Conservation (phyloP, 1,139 yeast species). For the Zygosaccharomyces sapae region DNA sequence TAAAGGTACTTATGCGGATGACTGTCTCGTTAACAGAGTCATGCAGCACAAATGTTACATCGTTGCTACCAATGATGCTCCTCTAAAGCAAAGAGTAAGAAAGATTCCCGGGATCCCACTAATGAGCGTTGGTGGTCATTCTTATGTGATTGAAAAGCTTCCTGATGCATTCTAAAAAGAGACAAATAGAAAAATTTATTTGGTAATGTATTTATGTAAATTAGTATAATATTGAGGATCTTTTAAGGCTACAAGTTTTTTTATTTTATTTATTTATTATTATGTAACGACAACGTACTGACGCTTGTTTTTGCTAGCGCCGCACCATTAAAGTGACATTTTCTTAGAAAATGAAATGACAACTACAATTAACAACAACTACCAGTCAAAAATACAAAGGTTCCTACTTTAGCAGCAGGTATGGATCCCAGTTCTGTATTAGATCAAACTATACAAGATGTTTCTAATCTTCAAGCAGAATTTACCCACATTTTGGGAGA, state of each 20-base stretch:
- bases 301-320: neutral
- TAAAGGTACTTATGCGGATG: conserved; percentile 97
- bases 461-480: conserved; percentile 88
- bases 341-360: neutral
- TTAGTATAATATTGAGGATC: neutral
- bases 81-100: conserved; percentile 84
- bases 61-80: conserved; percentile 99
- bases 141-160: conserved; percentile 86
- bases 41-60: conserved; percentile 95
- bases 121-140: conserved; percentile 92
- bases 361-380: neutral
- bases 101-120: conserved; percentile 96
- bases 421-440: conserved; percentile 77
- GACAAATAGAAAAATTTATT: neutral
- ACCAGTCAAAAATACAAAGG: neutral
- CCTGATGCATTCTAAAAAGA: conserved; percentile 79
- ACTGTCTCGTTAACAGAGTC: conserved; percentile 87
- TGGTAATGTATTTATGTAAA: neutral
- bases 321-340: neutral
- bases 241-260: neutral
- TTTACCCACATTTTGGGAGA: conserved; percentile 77
- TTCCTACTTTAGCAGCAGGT: neutral
- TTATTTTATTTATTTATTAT: neutral
- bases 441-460: conserved; percentile 68
- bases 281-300: neutral